Evolutionary conservation across 129 eudicot species (phyloP).

Genomic region (Glebionis coronaria): DNA sequence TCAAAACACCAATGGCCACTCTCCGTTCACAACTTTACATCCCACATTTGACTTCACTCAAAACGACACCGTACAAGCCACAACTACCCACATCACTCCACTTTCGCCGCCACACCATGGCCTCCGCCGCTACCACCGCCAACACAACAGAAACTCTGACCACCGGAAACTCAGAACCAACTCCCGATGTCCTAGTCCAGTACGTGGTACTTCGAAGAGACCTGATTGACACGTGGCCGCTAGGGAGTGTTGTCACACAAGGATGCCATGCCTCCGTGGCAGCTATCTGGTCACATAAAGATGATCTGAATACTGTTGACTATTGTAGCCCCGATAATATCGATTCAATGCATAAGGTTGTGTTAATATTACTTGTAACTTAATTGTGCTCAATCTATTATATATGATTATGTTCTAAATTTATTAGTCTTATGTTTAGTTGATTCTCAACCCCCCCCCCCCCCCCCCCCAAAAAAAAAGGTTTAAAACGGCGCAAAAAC

Average conservation of each 20-base stretch:
- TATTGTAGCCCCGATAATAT: conserved; percentile 61
- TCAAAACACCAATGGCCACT: conserved; percentile 31
- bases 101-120: conserved; percentile 30
- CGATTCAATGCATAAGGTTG: conserved; percentile 87
- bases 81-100: conserved; percentile 15
- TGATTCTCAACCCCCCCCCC: no score
- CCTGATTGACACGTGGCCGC: conserved; percentile 88
- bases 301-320: conserved; percentile 53
- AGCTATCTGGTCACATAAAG: conserved; percentile 72
- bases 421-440: not conserved
- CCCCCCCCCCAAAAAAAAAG: no score
- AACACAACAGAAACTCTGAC: conserved; percentile 3
- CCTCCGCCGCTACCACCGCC: conserved; percentile 24
- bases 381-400: not conserved
- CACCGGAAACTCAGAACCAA: conserved; percentile 19
- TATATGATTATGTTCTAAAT: not conserved
- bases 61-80: conserved; percentile 22
- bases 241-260: conserved; percentile 88
- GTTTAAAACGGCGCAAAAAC: no score
- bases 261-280: conserved; percentile 96
- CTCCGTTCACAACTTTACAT: conserved; percentile 26
- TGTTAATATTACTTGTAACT: not conserved
- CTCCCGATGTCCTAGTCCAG: conserved; percentile 47
- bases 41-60: conserved; percentile 13
- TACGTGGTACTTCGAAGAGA: conserved; percentile 87